Percentiles rank a stretch among this genome's conserved stretches.
These are phyloP conservation scores for Thraustochytrium sp. DNA, from an alignment of 352 stramenopile species.

Conservation along the genomic window DNA sequence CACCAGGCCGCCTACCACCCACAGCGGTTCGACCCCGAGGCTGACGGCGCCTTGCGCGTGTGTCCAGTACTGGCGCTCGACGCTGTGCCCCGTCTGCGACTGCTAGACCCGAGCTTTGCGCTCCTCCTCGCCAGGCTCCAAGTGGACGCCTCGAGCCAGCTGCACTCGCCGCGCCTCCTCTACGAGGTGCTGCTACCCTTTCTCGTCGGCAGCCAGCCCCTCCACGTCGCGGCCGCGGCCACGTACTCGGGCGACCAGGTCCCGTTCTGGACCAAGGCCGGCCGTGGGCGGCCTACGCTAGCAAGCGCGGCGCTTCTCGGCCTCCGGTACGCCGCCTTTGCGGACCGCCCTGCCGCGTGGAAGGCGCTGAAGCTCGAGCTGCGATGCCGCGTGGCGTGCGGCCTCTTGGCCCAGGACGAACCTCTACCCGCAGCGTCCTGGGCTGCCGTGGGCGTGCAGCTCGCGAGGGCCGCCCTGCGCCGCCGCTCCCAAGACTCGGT, in stretches of 20 bases:
- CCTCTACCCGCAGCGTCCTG: not conserved
- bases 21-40: not conserved
- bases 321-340: not conserved
- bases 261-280: not conserved
- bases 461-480: not conserved
- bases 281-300: not conserved
- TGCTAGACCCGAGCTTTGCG: not conserved
- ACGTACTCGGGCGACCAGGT: not conserved
- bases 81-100: not conserved
- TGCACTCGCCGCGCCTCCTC: not conserved
- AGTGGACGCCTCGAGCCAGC: not conserved
- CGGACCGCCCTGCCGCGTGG: not conserved
- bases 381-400: not conserved
- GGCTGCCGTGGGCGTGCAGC: not conserved
- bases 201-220: not conserved
- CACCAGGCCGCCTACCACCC: not conserved
- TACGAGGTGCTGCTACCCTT: conserved; percentile 15
- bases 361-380: not conserved
- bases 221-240: not conserved
- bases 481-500: no score
- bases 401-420: not conserved
- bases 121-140: not conserved
- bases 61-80: not conserved
- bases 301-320: not conserved
- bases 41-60: not conserved